Base-by-base conservation (phyloP, 2,329 filamentous ascomycete genomes). In the Fusarium dlaminii region DNA sequence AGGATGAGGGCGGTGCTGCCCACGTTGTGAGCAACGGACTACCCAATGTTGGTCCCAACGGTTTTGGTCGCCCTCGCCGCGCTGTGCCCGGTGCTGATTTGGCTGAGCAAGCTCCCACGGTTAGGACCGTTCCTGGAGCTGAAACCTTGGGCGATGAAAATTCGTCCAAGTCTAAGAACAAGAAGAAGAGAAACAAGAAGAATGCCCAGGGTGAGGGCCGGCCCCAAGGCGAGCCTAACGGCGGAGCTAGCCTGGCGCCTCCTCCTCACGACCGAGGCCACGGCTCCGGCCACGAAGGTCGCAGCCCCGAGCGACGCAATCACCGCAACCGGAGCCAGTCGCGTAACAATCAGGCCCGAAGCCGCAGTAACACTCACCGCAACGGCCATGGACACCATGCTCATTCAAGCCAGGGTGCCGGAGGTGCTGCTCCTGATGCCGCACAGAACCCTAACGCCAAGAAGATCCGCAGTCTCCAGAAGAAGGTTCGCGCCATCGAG, bases 401-500 rank as follows among this genome's bases (percentile, higher is more conserved):
- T n/a, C 49, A 68, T 49, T 75, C 72, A 29, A 75, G 52, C 14
- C 72, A 74, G 27, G 70, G 87, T 5, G 85, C 87, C 51, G 81
- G 88, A 4, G 89, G 88, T 15, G 84, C 86, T 22, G 83, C 82
- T 20, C 80, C 80, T 15, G 83, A 83, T 82, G 90, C 75, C 81
- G 85, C 76, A 80, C 89, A 85, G 87, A 92, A 83, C 75, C 91
- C 93, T n/a, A 90, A 93, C 71, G 95, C 97, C 49, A 99, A 98
- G 90, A 99, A 98, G 87, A 90, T 98, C 71, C 89, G 96, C 63
- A 94, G 94, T 68, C 88, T 99, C 72, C 89, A 98, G 82, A 99
- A 99, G 90, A 99, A 99, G 89, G 93, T 99, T 72, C 91, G 96
- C 27, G 96, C 96, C 17, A 99, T 99, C 80, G 96, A 99, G 81